Percentiles rank a stretch among this genome's conserved stretches.
These are phyloP conservation scores for Blastomyces percursus DNA, from an alignment of 2,329 filamentous ascomycete species.

Conservation along the genomic window DNA sequence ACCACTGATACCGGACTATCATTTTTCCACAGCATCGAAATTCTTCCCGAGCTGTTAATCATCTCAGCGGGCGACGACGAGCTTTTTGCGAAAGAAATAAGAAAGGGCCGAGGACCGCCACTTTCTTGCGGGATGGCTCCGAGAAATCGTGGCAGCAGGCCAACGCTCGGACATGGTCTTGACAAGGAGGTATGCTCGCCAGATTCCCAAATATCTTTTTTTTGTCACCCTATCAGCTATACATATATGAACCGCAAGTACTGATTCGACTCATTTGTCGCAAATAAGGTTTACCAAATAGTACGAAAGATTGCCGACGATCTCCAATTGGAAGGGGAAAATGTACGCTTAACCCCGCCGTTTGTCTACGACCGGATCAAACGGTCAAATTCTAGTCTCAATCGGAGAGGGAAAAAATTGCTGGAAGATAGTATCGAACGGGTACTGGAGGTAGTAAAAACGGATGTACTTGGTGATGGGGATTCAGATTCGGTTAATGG, in stretches of 20 bases:
- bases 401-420: slow-evolving; percentile 66
- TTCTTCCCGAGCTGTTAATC: neutral
- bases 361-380: slow-evolving; percentile 70
- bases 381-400: slow-evolving; percentile 74
- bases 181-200: slow-evolving; percentile 48
- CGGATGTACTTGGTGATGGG: slow-evolving; percentile 49
- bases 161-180: slow-evolving; percentile 44
- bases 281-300: slow-evolving; percentile 57
- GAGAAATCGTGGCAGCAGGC: slow-evolving; percentile 33
- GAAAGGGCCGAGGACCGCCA: neutral
- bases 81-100: neutral
- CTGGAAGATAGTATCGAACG: slow-evolving; percentile 79
- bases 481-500: slow-evolving; percentile 41
- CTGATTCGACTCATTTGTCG: neutral
- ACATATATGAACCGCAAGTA: neutral
- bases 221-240: neutral
- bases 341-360: slow-evolving; percentile 45
- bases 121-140: slow-evolving; percentile 24
- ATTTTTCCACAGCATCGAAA: neutral
- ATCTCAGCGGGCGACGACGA: neutral
- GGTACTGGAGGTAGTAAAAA: slow-evolving; percentile 60
- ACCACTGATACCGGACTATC: neutral
- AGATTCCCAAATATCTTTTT: neutral
- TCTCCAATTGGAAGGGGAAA: slow-evolving; percentile 39
- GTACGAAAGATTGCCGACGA: slow-evolving; percentile 66